Conservation (phyloP, 2,329 filamentous ascomycete genomes). For the Colletotrichum paranaense region DNA sequence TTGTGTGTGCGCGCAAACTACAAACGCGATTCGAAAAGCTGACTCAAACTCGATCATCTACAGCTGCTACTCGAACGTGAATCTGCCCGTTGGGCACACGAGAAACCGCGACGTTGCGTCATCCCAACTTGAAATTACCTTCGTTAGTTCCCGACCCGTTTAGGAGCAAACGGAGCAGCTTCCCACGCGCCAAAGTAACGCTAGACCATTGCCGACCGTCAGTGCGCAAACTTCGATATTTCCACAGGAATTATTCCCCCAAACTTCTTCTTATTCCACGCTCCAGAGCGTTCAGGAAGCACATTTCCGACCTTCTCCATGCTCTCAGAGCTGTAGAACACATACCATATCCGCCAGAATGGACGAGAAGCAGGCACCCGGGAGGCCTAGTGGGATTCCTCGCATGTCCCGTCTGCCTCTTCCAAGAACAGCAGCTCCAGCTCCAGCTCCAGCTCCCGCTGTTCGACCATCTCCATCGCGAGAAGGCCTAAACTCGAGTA, state of each 20-base stretch:
- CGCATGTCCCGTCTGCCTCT: conserved; percentile 53
- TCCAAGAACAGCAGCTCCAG: conserved; percentile 42
- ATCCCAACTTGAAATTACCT: neutral
- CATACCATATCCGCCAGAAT: neutral
- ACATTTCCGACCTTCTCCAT: neutral
- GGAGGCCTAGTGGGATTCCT: conserved; percentile 45
- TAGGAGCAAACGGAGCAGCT: conserved; percentile 21
- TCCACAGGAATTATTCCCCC: neutral
- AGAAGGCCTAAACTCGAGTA: conserved; percentile 40
- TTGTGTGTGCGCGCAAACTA: conserved; percentile 4
- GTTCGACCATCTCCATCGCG: conserved; percentile 44
- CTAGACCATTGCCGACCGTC: conserved; percentile 8
- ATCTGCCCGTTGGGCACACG: conserved; percentile 10
- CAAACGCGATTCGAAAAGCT: conserved; percentile 6
- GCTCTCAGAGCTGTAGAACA: neutral
- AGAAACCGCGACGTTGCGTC: neutral
- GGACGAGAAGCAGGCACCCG: conserved; percentile 34
- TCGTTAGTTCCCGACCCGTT: conserved; percentile 21
- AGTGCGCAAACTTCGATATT: neutral
- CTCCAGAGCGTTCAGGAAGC: neutral
- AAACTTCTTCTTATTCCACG: neutral
- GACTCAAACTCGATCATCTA: neutral
- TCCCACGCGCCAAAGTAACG: conserved; percentile 11
- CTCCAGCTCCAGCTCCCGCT: conserved; percentile 37
- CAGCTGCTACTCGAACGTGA: neutral